Conservation (phyloP, 306 rosid genomes). For the Gynostemma pentaphyllum region DNA sequence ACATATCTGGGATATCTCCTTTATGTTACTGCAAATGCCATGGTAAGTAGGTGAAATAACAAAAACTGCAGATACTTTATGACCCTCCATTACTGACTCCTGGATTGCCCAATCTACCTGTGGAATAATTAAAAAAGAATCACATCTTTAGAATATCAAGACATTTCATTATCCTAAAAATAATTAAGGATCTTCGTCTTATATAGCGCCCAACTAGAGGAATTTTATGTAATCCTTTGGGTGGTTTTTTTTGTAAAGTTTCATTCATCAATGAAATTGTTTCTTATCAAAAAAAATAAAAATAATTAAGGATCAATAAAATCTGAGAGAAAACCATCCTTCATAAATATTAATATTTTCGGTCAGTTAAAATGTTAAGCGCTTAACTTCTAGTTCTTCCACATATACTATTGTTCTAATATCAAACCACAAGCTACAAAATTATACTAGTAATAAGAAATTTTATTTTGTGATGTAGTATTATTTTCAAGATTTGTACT, state of each 20-base stretch:
- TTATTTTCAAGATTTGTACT: background rate
- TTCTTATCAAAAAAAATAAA: too few species aligned
- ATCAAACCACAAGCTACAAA: background rate
- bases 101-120: conserved; percentile 60
- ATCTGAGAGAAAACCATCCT: background rate
- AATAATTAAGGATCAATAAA: too few species aligned
- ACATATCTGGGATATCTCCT: conserved; percentile 50
- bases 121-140: conserved; percentile 7
- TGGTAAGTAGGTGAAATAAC: conserved; percentile 84
- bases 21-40: conserved; percentile 66
- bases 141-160: background rate
- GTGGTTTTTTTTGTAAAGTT: too few species aligned
- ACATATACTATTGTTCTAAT: background rate
- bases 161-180: background rate
- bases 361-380: background rate
- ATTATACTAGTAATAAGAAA: background rate
- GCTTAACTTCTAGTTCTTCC: background rate
- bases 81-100: conserved; percentile 47
- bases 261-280: too few species aligned
- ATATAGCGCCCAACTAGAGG: too few species aligned
- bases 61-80: conserved; percentile 59
- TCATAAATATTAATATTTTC: background rate
- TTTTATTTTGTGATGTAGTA: background rate
- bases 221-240: too few species aligned
- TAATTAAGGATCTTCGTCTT: too few species aligned